phyloP scores from a whole-genome alignment of 1,139 yeast species.

The Ogataea hybrid region DNA sequence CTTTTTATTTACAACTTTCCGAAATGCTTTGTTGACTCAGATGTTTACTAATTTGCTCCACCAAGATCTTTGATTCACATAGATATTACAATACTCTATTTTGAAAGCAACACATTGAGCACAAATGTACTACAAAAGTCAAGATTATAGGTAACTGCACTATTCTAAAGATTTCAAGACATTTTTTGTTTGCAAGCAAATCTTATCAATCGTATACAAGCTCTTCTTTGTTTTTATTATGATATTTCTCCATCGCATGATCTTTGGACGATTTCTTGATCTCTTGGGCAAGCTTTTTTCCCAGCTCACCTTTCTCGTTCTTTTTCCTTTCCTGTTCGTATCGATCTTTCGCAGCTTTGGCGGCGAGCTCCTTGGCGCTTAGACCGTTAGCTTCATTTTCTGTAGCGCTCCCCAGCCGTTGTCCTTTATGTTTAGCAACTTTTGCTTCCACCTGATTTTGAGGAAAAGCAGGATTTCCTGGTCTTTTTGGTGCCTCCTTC shows the following conservation, averaged over 20 bases:
- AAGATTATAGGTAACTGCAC: no score
- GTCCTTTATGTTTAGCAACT: slow-evolving; percentile 9
- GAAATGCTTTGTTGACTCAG: no score
- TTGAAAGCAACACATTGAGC: no score
- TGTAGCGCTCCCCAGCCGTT: slow-evolving; percentile 15
- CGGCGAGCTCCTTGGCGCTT: slow-evolving; percentile 30
- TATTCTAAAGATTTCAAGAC: background rate
- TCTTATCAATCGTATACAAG: slow-evolving; percentile 20
- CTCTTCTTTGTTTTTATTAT: slow-evolving; percentile 14
- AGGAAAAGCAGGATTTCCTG: no score
- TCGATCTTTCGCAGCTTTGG: slow-evolving; percentile 31
- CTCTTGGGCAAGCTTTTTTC: slow-evolving; percentile 26
- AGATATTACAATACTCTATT: no score
- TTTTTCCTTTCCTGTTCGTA: slow-evolving; percentile 13
- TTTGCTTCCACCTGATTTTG: no score
- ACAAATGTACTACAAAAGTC: no score
- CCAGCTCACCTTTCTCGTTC: slow-evolving; percentile 25
- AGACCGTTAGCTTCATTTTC: slow-evolving; percentile 2
- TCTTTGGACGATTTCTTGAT: slow-evolving; percentile 26
- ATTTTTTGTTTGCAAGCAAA: background rate
- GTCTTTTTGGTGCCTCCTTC: background rate
- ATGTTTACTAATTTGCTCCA: no score
- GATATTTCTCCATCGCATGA: slow-evolving; percentile 23
- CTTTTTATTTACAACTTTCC: no score
- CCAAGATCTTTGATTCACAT: no score